Evolutionary conservation across 192 early-diverging fungal genomes (phyloP).

Genomic region (Linnemannia hyalina): DNA sequence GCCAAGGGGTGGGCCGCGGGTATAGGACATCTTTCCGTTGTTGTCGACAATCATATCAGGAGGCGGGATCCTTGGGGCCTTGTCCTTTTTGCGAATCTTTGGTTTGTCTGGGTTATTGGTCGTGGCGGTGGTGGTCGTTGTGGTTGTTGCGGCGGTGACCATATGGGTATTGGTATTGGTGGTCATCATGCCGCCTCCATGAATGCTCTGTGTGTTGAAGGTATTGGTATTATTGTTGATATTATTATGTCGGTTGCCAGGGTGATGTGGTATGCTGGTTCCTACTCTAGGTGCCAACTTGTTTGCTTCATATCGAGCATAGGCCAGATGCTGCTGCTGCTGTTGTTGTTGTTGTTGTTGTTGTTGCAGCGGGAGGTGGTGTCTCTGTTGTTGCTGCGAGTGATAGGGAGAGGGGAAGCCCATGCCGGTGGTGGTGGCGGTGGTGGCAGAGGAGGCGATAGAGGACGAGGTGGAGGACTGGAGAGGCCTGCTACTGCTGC

Average conservation of each 20-base stretch:
- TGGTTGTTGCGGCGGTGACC: conserved; percentile 12
- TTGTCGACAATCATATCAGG: conserved; percentile 58
- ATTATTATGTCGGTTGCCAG: neutral
- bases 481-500: conserved; percentile 10
- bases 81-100: conserved; percentile 50
- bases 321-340: neutral
- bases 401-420: conserved; percentile 12
- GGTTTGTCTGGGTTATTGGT: conserved; percentile 34
- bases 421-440: conserved; percentile 9
- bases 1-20: conserved; percentile 59
- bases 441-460: neutral
- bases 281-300: neutral
- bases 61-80: conserved; percentile 55
- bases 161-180: conserved; percentile 15
- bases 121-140: conserved; percentile 15
- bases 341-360: conserved; percentile 18
- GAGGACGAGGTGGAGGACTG: neutral
- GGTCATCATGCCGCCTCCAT: conserved; percentile 13
- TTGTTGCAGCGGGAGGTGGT: conserved; percentile 11
- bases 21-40: conserved; percentile 46
- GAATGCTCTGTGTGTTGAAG: conserved; percentile 17
- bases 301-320: neutral
- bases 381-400: conserved; percentile 24
- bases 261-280: neutral
- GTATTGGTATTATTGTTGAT: conserved; percentile 25